phyloP scores from a whole-genome alignment of 805 yeast genomes.

The Wickerhamia fluorescens region DNA sequence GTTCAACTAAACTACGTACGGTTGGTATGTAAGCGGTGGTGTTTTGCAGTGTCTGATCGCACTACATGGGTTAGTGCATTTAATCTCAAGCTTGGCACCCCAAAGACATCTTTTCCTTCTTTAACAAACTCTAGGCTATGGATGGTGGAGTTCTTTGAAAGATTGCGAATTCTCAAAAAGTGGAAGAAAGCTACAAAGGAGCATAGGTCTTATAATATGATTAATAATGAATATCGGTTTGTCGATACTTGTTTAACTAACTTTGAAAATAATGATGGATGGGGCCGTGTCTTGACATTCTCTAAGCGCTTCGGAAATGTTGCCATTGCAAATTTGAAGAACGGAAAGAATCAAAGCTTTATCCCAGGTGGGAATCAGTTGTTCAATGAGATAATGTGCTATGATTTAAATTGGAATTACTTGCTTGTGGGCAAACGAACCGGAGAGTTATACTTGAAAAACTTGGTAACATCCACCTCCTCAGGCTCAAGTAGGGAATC shows the following conservation, averaged over 20 bases:
- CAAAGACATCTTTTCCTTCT: slow-evolving; percentile 32
- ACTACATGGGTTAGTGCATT: slow-evolving; percentile 45
- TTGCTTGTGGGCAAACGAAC: slow-evolving; percentile 19
- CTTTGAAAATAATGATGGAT: slow-evolving; percentile 15
- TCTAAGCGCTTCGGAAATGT: slow-evolving; percentile 22
- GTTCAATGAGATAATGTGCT: slow-evolving; percentile 11
- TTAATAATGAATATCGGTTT: slow-evolving; percentile 21
- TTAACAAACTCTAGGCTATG: slow-evolving; percentile 38
- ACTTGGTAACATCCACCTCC: slow-evolving; percentile 26
- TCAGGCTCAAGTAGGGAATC: slow-evolving; percentile 19
- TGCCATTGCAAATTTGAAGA: slow-evolving; percentile 22
- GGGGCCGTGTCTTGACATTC: slow-evolving; percentile 22
- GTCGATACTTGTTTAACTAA: slow-evolving; percentile 17
- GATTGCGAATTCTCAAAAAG: slow-evolving; percentile 26
- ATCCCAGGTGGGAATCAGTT: slow-evolving; percentile 25
- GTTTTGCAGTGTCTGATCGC: slow-evolving; percentile 35
- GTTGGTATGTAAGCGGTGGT: slow-evolving; percentile 45
- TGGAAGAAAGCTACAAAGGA: slow-evolving; percentile 33
- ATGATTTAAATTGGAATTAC: slow-evolving; percentile 26
- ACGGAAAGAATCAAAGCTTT: slow-evolving; percentile 31
- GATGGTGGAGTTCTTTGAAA: slow-evolving; percentile 39
- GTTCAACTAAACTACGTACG: slow-evolving; percentile 32
- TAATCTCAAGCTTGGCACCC: slow-evolving; percentile 28
- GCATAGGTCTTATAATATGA: slow-evolving; percentile 21
- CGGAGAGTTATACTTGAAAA: slow-evolving; percentile 27